A percentile compares a stretch with the other conserved stretches of the same genome.
These are phyloP conservation scores for Puccinellia tenuiflora DNA, from an alignment of 176 grass and related monocot genomes.

Conservation along the genomic window DNA sequence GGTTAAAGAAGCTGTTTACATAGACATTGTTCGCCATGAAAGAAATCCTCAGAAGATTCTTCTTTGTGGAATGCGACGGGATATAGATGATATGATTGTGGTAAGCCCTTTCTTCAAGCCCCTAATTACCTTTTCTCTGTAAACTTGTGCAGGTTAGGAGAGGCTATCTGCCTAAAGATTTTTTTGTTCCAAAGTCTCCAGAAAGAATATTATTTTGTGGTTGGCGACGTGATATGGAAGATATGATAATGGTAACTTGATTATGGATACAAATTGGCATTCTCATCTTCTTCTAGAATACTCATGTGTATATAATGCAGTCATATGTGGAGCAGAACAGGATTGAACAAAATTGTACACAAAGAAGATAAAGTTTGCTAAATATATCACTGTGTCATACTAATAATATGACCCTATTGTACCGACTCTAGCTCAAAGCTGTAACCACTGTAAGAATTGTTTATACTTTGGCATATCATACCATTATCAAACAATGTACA, in stretches of 20 bases:
- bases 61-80: slow-evolving; percentile 81
- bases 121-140: slow-evolving; percentile 56
- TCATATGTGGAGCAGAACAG: neutral
- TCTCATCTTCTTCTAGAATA: slow-evolving; percentile 9
- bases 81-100: slow-evolving; percentile 92
- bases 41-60: slow-evolving; percentile 82
- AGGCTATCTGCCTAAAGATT: slow-evolving; percentile 77
- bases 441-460: neutral
- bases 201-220: slow-evolving; percentile 93
- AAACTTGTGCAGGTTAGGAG: slow-evolving; percentile 61
- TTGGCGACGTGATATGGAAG: slow-evolving; percentile 86
- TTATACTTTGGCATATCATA: neutral
- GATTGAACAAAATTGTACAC: neutral
- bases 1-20: slow-evolving; percentile 73
- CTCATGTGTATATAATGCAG: neutral
- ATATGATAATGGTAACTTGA: slow-evolving; percentile 93
- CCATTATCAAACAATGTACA: neutral
- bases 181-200: slow-evolving; percentile 72
- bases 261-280: slow-evolving; percentile 35
- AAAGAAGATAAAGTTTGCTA: neutral
- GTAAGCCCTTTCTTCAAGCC: slow-evolving; percentile 63
- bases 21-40: slow-evolving; percentile 63
- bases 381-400: neutral
- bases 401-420: neutral
- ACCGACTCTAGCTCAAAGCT: neutral